These are phyloP conservation scores for Phytopythium helicoides DNA, from an alignment of 352 stramenopile genomes.

Conservation along the genomic window DNA sequence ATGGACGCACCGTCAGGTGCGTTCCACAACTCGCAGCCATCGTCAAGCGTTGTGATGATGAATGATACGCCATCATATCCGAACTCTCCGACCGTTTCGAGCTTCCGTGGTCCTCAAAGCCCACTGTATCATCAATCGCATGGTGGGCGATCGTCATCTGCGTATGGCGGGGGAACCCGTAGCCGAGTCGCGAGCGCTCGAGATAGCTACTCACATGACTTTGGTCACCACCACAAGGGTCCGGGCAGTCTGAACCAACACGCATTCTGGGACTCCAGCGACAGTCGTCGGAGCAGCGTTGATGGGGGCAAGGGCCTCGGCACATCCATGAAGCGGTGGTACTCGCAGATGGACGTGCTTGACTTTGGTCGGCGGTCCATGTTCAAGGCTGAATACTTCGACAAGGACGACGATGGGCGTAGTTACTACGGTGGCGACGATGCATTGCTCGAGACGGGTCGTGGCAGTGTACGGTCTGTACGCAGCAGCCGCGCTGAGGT, in stretches of 20 bases:
- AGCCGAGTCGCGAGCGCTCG: constrained; percentile 25
- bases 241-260: constrained; percentile 4
- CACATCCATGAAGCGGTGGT: constrained; percentile 70
- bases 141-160: constrained; percentile 3
- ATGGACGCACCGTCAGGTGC: constrained; percentile 25
- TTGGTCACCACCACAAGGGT: background rate
- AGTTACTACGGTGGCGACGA: constrained; percentile 46
- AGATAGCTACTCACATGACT: constrained; percentile 14
- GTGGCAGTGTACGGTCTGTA: constrained; percentile 29
- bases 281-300: constrained; percentile 26
- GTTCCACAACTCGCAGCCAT: constrained; percentile 23
- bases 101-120: constrained; percentile 52
- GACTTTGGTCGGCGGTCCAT: constrained; percentile 71
- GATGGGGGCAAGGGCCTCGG: constrained; percentile 55
- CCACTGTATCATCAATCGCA: constrained; percentile 30
- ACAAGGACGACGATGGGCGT: constrained; percentile 42
- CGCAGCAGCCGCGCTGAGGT: constrained; percentile 31
- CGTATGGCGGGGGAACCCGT: constrained; percentile 11
- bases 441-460: constrained; percentile 52
- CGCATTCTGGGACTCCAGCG: constrained; percentile 30
- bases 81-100: constrained; percentile 57
- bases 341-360: constrained; percentile 64
- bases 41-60: constrained; percentile 33
- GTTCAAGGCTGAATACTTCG: constrained; percentile 81
- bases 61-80: constrained; percentile 50